Base-by-base conservation (phyloP, 2,329 filamentous ascomycete genomes). In the Ceratocystis huliohia region DNA sequence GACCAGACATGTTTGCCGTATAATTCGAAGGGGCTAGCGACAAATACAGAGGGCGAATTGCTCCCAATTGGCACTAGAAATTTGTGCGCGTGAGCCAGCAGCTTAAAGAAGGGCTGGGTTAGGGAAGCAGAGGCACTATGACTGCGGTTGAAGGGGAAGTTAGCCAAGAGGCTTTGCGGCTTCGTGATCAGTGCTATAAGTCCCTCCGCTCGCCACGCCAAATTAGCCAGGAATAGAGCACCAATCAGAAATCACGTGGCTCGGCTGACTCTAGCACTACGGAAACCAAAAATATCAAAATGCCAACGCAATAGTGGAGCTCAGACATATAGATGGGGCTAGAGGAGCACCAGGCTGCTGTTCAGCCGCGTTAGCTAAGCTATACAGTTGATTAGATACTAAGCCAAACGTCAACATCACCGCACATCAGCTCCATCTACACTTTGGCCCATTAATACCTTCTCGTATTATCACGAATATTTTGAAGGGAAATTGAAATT, bases 1-100 rank as follows among this genome's bases (percentile, higher is more conserved):
- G 77, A 74, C 80, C 78, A 74, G 78, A 80, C 81, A 85, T 83
- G 72, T 75, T 81, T 76, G 71, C 8, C 48, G 48, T 53, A 28
- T 25, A 53, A 28, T 53, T 53, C 48, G 25, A 53, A 53, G 48
- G 15, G 22, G 22, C 3, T 53, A 13, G 48, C 48, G 48, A 25
- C 48, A 28, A n/a, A 25, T 28, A 25, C 13, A 53, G 48, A 28
- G 48, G 20, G 48, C 25, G 15, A n/a, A 15, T 53, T 28, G 48
- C 48, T 53, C 20, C 13, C 56, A 59, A 59, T 59, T 59, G 28
- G 56, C 56, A 30, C 33, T 30, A n/a, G 56, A 37, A n/a, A 59
- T 4, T 5, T 20, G 30, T 30, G 56, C 56, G 56, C 33, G 30
- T n/a, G 25, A 20, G 28, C 56, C 28, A 37, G 56, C 28, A 13